These are phyloP conservation scores for Vigna hirtella DNA, from an alignment of 306 rosid species.

Conservation along the genomic window DNA sequence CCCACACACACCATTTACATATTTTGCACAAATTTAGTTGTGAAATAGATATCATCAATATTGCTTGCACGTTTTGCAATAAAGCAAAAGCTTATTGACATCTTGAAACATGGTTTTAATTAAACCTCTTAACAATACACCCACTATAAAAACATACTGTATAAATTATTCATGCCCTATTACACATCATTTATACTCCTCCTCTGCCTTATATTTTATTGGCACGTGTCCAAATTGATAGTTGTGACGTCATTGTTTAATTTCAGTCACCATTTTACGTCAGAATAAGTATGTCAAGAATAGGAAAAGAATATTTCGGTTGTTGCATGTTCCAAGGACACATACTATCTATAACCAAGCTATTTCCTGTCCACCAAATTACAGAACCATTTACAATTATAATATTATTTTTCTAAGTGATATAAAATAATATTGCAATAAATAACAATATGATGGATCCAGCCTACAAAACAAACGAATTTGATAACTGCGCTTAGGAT, in stretches of 20 bases:
- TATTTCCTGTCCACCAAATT: constrained; percentile 28
- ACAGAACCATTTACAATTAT: neutral
- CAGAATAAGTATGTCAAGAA: constrained; percentile 19
- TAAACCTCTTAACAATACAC: neutral
- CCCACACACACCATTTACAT: too few species aligned
- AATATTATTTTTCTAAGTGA: too few species aligned
- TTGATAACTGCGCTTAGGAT: neutral
- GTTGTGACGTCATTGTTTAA: constrained; percentile 54
- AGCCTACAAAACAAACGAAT: neutral
- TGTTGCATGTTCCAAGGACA: constrained; percentile 28
- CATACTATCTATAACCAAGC: constrained; percentile 1
- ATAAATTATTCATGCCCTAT: neutral
- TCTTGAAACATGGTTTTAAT: neutral
- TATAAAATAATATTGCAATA: neutral
- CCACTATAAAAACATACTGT: neutral
- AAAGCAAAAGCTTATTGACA: neutral
- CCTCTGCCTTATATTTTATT: constrained; percentile 8
- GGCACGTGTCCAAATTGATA: constrained; percentile 43
- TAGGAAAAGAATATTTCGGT: neutral
- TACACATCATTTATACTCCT: neutral
- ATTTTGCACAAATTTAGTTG: neutral
- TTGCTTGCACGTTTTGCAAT: neutral
- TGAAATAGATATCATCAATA: neutral
- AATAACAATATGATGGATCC: too few species aligned
- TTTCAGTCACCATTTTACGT: constrained; percentile 38